Conservation (phyloP, 1,284 basidiomycete species). For the Xerocomus minutiporus region DNA sequence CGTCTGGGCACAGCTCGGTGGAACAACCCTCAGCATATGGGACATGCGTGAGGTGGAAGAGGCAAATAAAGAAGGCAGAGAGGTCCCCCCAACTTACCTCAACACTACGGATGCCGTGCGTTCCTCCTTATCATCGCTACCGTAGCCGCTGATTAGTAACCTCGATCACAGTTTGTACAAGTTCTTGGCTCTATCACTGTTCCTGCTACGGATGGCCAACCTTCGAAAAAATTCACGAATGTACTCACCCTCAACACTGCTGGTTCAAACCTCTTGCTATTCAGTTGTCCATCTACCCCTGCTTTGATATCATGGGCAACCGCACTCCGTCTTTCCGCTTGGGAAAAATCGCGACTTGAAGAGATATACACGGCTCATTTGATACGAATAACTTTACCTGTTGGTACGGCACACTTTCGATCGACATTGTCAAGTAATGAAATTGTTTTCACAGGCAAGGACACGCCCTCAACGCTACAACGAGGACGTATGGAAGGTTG, state of each 20-base stretch:
- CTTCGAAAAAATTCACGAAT: slow-evolving; percentile 61
- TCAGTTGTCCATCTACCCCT: slow-evolving; percentile 73
- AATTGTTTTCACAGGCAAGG: slow-evolving; percentile 48
- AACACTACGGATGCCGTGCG: slow-evolving; percentile 85
- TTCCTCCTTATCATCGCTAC: slow-evolving; percentile 13
- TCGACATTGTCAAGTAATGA: slow-evolving; percentile 3
- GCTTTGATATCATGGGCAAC: slow-evolving; percentile 87
- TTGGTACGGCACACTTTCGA: slow-evolving; percentile 38
- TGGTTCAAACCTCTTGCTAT: slow-evolving; percentile 85
- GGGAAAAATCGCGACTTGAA: slow-evolving; percentile 94
- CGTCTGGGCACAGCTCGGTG: slow-evolving; percentile 92
- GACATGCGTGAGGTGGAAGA: slow-evolving; percentile 81
- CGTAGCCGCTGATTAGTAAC: slow-evolving; percentile 5
- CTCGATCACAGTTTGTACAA: slow-evolving; percentile 55
- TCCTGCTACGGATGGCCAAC: slow-evolving; percentile 44
- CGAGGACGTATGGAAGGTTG: slow-evolving; percentile 87
- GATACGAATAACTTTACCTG: slow-evolving; percentile 66
- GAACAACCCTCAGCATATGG: slow-evolving; percentile 90
- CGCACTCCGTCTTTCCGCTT: slow-evolving; percentile 85
- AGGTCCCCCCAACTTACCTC: slow-evolving; percentile 83
- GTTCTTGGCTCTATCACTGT: slow-evolving; percentile 71
- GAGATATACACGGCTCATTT: slow-evolving; percentile 98
- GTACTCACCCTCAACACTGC: slow-evolving; percentile 94
- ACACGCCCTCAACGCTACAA: slow-evolving; percentile 60
- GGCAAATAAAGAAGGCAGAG: slow-evolving; percentile 72